Evolutionary conservation across 805 yeast genomes (phyloP), one percentile per base, ranked within the genome.

Genomic region (Blastobotrys americana): DNA sequence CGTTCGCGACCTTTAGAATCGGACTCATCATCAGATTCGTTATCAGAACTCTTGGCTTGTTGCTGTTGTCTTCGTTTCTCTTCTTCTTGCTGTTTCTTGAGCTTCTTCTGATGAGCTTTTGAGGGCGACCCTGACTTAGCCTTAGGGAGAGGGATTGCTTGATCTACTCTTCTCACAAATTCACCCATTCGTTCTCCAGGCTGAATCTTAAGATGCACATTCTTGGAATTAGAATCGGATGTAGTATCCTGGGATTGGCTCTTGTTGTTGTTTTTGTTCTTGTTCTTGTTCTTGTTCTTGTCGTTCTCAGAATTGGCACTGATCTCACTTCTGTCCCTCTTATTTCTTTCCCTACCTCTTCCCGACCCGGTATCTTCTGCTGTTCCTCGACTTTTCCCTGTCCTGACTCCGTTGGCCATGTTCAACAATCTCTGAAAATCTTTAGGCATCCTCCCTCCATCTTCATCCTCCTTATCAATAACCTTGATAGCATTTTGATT

Each of bases 161-260:
- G 64, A 45, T 69, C 59, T 4, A 69, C 72, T 33, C 72, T 55
- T 16, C 69, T 53, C 15, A 52, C 50, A 43, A 69, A 69, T 19
- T 68, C 72, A 5, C 60, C 39, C 55, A 68, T 53, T 5, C 60
- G 49, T 51, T 68, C 72, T 5, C 70, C 71, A 2, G 57, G 59
- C 40, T 52, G 42, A 28, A 57, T 60, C 27, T 52, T 53, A 33
- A 63, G 47, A 13, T 27, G n/a, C n/a, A n/a, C n/a, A n/a, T n/a
- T n/a, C n/a, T n/a, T n/a, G n/a, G n/a, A n/a, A n/a, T n/a, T n/a
- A n/a, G n/a, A n/a, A n/a, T n/a, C 48, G 20, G 47, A 28, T 27
- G 47, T 31, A 25, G 10, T 36, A 20, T 39, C 10, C 18, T 2
- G 35, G 13, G n/a, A 10, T 17, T 34, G n/a, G 13, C 34, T 22